Evolutionary conservation across 2,329 filamentous ascomycete species (phyloP).

Genomic region (Cryphonectria nitschkei): DNA sequence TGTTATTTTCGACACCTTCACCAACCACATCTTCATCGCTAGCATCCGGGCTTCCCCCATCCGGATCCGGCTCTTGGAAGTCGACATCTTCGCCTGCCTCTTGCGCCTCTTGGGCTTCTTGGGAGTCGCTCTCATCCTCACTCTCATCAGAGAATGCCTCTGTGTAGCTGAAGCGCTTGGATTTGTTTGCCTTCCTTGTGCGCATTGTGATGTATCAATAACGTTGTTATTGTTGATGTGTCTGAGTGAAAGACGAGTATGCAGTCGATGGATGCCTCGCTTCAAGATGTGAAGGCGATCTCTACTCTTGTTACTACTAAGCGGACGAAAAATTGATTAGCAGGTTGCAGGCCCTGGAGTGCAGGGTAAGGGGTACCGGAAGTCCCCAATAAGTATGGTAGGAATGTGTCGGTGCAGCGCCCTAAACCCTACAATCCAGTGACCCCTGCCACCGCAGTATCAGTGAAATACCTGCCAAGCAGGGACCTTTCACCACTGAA

Average conservation of each 20-base stretch:
- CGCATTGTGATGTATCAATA: slow-evolving; percentile 15
- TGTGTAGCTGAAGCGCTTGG: slow-evolving; percentile 24
- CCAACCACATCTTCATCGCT: slow-evolving; percentile 8
- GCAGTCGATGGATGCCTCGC: background rate
- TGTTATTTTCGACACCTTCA: background rate
- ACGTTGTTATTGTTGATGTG: background rate
- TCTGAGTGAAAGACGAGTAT: background rate
- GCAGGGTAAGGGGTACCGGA: background rate
- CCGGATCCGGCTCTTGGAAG: background rate
- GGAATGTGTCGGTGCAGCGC: background rate
- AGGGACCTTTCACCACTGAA: background rate
- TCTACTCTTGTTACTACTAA: background rate
- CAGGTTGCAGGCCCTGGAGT: background rate
- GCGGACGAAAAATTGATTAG: background rate
- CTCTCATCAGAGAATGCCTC: slow-evolving; percentile 24
- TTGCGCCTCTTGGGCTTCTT: slow-evolving; percentile 9
- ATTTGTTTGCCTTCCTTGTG: slow-evolving; percentile 28
- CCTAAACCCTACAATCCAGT: too few species aligned
- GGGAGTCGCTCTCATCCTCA: slow-evolving; percentile 20
- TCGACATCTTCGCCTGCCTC: slow-evolving; percentile 10
- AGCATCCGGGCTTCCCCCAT: slow-evolving; percentile 4
- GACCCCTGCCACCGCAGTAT: background rate
- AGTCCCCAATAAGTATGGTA: background rate
- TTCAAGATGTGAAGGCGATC: background rate
- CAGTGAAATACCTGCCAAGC: background rate